A percentile compares a stretch with the other conserved stretches of the same genome.
These are phyloP conservation scores for Helichrysum umbraculigerum DNA, from an alignment of 129 eudicot species.

Conservation along the genomic window DNA sequence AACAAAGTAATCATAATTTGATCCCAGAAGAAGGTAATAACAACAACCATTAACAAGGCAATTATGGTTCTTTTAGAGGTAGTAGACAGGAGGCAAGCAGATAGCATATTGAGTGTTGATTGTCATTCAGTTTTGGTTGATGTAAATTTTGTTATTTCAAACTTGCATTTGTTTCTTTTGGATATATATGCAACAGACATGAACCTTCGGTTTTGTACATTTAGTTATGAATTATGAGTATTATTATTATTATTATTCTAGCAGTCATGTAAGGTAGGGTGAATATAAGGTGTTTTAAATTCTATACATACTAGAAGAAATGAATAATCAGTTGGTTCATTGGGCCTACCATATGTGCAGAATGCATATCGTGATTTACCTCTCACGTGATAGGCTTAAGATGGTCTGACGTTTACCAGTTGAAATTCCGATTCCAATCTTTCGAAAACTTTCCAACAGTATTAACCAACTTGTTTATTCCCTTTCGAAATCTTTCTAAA, in stretches of 20 bases:
- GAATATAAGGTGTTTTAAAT: not conserved
- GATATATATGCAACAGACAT: conserved; percentile 21
- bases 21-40: conserved; percentile 29
- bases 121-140: conserved; percentile 30
- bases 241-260: not conserved
- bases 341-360: not conserved
- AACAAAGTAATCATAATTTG: conserved; percentile 40
- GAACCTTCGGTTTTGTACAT: conserved; percentile 21
- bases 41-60: not conserved
- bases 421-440: not conserved
- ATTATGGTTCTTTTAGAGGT: conserved; percentile 16
- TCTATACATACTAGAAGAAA: not conserved
- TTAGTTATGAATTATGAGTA: conserved; percentile 4
- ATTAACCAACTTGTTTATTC: not conserved
- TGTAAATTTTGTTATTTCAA: conserved; percentile 32
- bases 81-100: conserved; percentile 28
- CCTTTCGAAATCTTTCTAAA: not conserved
- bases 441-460: not conserved
- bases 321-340: not conserved
- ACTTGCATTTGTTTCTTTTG: conserved; percentile 20
- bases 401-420: not conserved
- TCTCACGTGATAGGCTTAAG: too few species aligned
- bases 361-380: too few species aligned
- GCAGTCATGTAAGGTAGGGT: not conserved
- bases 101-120: conserved; percentile 28